Percentiles rank a stretch among this genome's conserved stretches.
phyloP scores from a whole-genome alignment of 1,139 yeast genomes.

The Yamadazyma oceani region DNA sequence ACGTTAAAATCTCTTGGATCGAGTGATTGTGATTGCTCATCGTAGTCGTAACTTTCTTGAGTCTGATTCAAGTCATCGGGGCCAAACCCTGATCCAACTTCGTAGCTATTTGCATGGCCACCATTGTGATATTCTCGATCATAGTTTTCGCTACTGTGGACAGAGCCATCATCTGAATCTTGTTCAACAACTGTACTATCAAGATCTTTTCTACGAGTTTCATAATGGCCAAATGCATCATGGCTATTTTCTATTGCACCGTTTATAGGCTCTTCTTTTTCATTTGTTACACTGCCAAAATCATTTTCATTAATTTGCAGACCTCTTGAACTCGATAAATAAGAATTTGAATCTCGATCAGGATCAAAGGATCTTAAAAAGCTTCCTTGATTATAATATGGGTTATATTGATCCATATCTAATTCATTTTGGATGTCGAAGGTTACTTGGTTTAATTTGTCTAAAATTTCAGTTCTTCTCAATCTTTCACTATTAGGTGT shows the following conservation, averaged over 20 bases:
- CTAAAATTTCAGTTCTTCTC: slow-evolving; percentile 40
- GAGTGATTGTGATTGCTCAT: slow-evolving; percentile 13
- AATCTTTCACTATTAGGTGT: slow-evolving; percentile 20
- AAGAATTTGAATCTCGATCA: slow-evolving; percentile 5
- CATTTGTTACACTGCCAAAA: too few species aligned
- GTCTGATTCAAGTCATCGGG: slow-evolving; percentile 11
- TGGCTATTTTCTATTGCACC: not conserved
- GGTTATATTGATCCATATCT: slow-evolving; percentile 22
- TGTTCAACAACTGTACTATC: too few species aligned
- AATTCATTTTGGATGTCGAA: slow-evolving; percentile 40
- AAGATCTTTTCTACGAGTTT: too few species aligned
- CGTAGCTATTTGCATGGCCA: not conserved
- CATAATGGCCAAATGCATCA: too few species aligned
- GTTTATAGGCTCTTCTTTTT: too few species aligned
- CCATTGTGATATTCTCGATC: not conserved
- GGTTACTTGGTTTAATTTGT: slow-evolving; percentile 41
- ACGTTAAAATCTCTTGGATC: slow-evolving; percentile 11
- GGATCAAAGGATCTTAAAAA: slow-evolving; percentile 9
- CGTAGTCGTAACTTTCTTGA: slow-evolving; percentile 17
- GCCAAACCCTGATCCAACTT: slow-evolving; percentile 14
- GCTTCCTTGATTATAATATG: slow-evolving; percentile 9
- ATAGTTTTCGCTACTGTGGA: not conserved
- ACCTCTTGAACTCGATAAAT: slow-evolving; percentile 5
- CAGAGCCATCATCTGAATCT: not conserved
- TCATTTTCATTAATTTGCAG: slow-evolving; percentile 1